Evolutionary conservation across 306 rosid genomes (phyloP).

Genomic region (Citrullus colocynthis): DNA sequence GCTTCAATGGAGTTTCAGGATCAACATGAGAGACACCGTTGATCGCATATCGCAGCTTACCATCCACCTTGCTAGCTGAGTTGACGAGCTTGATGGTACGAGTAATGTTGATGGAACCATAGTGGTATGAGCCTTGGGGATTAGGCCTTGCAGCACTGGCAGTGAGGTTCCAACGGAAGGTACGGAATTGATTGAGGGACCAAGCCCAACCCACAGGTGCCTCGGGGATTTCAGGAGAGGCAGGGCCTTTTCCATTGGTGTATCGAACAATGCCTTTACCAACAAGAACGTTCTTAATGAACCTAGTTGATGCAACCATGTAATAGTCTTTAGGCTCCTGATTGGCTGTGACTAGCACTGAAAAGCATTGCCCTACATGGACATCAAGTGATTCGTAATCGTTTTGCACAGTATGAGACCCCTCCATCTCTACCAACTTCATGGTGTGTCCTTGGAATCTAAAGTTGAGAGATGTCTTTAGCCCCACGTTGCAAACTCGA

Average conservation of each 20-base stretch:
- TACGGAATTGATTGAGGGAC: slow-evolving; percentile 81
- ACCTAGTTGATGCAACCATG: slow-evolving; percentile 62
- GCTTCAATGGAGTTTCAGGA: slow-evolving; percentile 50
- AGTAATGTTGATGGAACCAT: slow-evolving; percentile 57
- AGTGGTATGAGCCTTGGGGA: slow-evolving; percentile 81
- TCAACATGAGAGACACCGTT: slow-evolving; percentile 63
- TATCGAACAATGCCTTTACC: slow-evolving; percentile 45
- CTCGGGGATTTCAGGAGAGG: slow-evolving; percentile 34
- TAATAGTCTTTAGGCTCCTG: slow-evolving; percentile 54
- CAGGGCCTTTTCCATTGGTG: slow-evolving; percentile 35
- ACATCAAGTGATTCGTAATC: slow-evolving; percentile 57
- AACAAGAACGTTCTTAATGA: slow-evolving; percentile 23
- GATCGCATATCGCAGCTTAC: slow-evolving; percentile 60
- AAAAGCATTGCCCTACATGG: slow-evolving; percentile 58
- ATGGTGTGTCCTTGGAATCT: slow-evolving; percentile 58
- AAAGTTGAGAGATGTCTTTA: slow-evolving; percentile 53
- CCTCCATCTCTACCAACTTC: slow-evolving; percentile 74
- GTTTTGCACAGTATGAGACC: slow-evolving; percentile 73
- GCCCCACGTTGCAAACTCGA: slow-evolving; percentile 69
- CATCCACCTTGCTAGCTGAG: slow-evolving; percentile 22
- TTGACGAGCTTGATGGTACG: slow-evolving; percentile 56
- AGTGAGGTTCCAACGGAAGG: slow-evolving; percentile 81
- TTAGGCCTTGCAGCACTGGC: slow-evolving; percentile 91
- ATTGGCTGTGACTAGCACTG: slow-evolving; percentile 58
- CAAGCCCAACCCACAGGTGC: slow-evolving; percentile 82